phyloP scores from a whole-genome alignment of 2,329 filamentous ascomycete genomes.

The Colletotrichum graminicola region DNA sequence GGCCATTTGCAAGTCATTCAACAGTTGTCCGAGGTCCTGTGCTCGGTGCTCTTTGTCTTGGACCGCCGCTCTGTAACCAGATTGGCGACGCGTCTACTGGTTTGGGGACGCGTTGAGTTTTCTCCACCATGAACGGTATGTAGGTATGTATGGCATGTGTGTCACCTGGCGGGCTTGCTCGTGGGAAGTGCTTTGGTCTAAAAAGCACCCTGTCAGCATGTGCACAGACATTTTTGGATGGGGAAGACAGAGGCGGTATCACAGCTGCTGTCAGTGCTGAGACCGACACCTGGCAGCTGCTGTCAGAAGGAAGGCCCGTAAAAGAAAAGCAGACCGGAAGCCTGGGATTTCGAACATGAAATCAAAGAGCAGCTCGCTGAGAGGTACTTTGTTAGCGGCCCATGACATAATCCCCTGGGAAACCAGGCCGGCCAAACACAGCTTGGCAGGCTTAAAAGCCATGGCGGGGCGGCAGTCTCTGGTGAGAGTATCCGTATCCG shows the following conservation, averaged over 20 bases:
- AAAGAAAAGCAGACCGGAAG: not conserved
- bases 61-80: not conserved
- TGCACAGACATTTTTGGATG: not conserved
- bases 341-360: conserved; percentile 4
- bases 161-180: not conserved
- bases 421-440: conserved; percentile 3
- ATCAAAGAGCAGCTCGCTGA: not conserved
- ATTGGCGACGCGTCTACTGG: conserved; percentile 18
- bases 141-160: not conserved
- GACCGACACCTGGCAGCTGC: conserved; percentile 6
- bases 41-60: not conserved
- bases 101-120: conserved; percentile 23
- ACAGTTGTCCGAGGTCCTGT: not conserved
- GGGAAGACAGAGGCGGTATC: not conserved
- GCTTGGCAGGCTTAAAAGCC: not conserved
- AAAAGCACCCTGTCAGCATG: not conserved
- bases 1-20: not conserved
- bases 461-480: conserved; percentile 19
- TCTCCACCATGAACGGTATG: not conserved
- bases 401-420: conserved; percentile 33
- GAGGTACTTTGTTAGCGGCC: conserved; percentile 19
- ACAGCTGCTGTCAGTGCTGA: not conserved
- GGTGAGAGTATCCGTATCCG: conserved; percentile 11
- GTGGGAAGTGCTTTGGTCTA: conserved; percentile 11
- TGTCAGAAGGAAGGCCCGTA: not conserved